These are phyloP conservation scores for Solanum tarijense DNA, from an alignment of 257 asterid genomes.

Conservation along the genomic window DNA sequence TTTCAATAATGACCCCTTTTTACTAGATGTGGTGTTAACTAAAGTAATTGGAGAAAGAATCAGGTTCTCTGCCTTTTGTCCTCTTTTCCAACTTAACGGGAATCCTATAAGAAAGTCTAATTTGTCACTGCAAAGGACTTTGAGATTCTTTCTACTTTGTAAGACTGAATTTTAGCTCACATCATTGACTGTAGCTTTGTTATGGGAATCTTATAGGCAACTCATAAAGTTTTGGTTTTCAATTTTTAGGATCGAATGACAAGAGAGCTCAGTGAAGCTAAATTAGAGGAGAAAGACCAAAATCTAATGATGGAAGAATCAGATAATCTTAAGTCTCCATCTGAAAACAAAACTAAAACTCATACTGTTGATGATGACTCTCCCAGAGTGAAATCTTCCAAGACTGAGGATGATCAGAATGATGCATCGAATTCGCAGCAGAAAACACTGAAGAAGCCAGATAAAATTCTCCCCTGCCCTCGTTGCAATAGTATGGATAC, in stretches of 20 bases:
- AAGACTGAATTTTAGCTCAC: not conserved
- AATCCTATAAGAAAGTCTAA: not conserved
- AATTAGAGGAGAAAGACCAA: conserved; percentile 16
- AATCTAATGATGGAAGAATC: conserved; percentile 19
- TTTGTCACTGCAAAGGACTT: not conserved
- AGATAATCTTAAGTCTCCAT: conserved; percentile 6
- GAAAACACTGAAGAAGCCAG: conserved; percentile 67
- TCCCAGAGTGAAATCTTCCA: conserved; percentile 10
- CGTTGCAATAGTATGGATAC: conserved; percentile 93
- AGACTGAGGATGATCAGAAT: conserved; percentile 30
- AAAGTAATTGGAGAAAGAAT: not conserved
- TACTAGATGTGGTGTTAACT: not conserved
- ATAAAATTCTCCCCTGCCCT: conserved; percentile 83
- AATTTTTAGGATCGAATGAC: conserved; percentile 33
- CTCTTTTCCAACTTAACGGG: not conserved
- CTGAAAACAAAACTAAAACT: conserved; percentile 18
- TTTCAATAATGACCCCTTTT: not conserved
- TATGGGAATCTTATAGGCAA: not conserved
- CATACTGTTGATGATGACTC: conserved; percentile 31
- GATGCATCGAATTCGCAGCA: conserved; percentile 32
- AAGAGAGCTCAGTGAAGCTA: conserved; percentile 15
- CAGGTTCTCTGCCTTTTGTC: not conserved
- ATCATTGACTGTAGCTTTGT: not conserved
- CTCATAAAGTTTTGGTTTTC: not conserved
- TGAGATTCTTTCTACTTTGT: not conserved